Base-by-base conservation (phyloP, 1,284 basidiomycete genomes). In the Golubevia pallescens region DNA sequence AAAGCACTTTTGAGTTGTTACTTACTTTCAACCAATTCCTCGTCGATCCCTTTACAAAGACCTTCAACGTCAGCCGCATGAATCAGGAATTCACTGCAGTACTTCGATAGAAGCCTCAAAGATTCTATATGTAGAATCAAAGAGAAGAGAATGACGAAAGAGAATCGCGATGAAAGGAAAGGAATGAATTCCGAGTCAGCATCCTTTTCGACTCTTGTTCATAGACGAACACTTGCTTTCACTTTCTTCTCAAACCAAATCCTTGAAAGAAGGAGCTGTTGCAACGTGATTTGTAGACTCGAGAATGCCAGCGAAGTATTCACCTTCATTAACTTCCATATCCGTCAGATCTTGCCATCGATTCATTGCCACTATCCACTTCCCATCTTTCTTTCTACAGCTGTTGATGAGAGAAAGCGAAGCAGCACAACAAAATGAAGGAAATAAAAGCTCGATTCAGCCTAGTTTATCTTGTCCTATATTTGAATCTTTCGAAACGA, bases 11-110 rank as follows among this genome's bases (percentile, higher is more conserved):
- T n/a, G n/a, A n/a, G n/a, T n/a, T n/a, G n/a, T n/a, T n/a, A 86
- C 91, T 74, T 74, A 93, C 95, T 91, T 71, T 87, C 74, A 4
- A 99, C 96, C 5, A 99, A 89, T 28, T 92, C 90, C 84, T 94
- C 90, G 83, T 99, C 97, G 67, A 99, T 95, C 0, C 97, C 97
- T 87, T 95, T 91, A 86, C 97, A 99, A 34, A 99, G 87, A 0
- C 97, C 97, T 86, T 99, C 97, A 2, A 99, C 95, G 78, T 99
- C 97, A 3, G 97, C 97, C 0, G 97, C 96, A 86, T 99, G 97
- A 55, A 99, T 90, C 51, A 99, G 87, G 76, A 99, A 94, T 86
- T 99, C 97, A 77, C 94, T 96, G 81, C 93, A 95, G 76, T 92
- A 90, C 73, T 90, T 86, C 0, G 92, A 89, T 16, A 95, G 85